Conservation (phyloP, 1,284 basidiomycete genomes). For the Cutaneotrichosporon sp. region DNA sequence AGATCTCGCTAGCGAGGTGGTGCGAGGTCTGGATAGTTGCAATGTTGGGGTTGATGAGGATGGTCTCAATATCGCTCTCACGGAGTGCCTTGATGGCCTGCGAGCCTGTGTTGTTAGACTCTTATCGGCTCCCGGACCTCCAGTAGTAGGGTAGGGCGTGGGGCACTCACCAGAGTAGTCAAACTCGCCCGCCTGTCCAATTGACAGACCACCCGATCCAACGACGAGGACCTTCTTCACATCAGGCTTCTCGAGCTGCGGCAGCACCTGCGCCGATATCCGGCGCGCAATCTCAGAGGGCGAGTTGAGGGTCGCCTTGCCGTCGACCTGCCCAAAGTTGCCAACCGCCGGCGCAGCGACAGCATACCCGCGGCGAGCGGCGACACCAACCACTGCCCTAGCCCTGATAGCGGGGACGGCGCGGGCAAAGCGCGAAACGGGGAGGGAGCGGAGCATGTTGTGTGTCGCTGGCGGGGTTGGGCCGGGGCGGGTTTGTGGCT, state of each 20-base stretch:
- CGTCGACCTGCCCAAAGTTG: conserved; percentile 64
- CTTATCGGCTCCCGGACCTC: conserved; percentile 3
- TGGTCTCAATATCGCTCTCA: conserved; percentile 91
- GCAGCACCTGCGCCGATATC: conserved; percentile 85
- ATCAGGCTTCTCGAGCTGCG: conserved; percentile 71
- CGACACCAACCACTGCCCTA: conserved; percentile 9
- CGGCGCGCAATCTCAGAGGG: conserved; percentile 87
- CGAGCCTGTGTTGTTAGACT: conserved; percentile 57
- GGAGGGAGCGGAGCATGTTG: conserved; percentile 27
- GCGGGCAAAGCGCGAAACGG: conserved; percentile 24
- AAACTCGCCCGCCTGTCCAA: conserved; percentile 99
- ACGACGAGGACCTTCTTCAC: conserved; percentile 96
- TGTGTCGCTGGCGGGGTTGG: conserved; percentile 3
- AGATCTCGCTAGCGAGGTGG: conserved; percentile 92
- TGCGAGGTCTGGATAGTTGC: conserved; percentile 98
- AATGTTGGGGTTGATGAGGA: conserved; percentile 97
- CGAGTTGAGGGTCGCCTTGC: conserved; percentile 80
- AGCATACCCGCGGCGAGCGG: conserved; percentile 52
- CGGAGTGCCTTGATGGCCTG: conserved; percentile 97
- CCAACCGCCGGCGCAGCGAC: conserved; percentile 77
- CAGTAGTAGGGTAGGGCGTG: neutral
- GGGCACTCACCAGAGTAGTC: conserved; percentile 80
- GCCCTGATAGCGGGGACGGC: conserved; percentile 7
- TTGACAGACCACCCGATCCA: conserved; percentile 92
- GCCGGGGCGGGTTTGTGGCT: conserved; percentile 1